A percentile compares a stretch with the other conserved stretches of the same genome.
Conservation (phyloP, 2,329 filamentous ascomycete species). For the Fusarium sp. region DNA sequence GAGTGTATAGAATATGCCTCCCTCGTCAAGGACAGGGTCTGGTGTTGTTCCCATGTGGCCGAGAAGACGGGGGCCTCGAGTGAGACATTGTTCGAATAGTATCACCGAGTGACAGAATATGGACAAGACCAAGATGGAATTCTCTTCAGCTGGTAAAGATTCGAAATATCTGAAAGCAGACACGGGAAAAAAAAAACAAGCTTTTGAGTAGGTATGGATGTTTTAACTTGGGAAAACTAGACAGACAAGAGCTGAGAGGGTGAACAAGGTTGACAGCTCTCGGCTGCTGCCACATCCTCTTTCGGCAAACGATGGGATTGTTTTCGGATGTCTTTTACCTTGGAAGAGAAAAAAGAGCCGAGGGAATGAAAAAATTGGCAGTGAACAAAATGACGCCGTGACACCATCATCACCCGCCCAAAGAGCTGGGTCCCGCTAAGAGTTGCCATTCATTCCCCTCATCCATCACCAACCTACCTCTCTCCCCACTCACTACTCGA, state of each 20-base stretch:
- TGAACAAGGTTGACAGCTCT: not conserved
- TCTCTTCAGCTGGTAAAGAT: not conserved
- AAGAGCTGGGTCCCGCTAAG: constrained; percentile 9
- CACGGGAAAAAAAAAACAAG: constrained; percentile 9
- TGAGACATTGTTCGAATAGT: constrained; percentile 28
- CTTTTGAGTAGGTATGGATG: not conserved
- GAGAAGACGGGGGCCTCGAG: not conserved
- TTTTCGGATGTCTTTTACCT: constrained; percentile 1
- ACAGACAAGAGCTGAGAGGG: not conserved
- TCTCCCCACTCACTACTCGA: not conserved
- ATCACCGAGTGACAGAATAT: not conserved
- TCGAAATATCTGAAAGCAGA: not conserved
- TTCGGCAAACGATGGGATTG: not conserved
- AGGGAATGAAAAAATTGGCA: constrained; percentile 14
- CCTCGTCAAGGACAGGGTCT: constrained; percentile 29
- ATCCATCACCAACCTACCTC: not conserved
- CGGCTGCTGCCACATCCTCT: not conserved
- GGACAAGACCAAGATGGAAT: not conserved
- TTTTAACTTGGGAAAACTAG: not conserved
- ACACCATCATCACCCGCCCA: constrained; percentile 40
- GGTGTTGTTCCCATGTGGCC: constrained; percentile 33
- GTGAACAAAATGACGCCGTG: constrained; percentile 36
- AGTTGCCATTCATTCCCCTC: constrained; percentile 21
- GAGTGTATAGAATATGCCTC: not conserved
- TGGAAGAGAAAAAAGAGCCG: not conserved